Percentiles rank a stretch among this genome's conserved stretches.
Evolutionary conservation across 2,329 filamentous ascomycete genomes (phyloP).

Genomic region (Sclerotinia trifoliorum): DNA sequence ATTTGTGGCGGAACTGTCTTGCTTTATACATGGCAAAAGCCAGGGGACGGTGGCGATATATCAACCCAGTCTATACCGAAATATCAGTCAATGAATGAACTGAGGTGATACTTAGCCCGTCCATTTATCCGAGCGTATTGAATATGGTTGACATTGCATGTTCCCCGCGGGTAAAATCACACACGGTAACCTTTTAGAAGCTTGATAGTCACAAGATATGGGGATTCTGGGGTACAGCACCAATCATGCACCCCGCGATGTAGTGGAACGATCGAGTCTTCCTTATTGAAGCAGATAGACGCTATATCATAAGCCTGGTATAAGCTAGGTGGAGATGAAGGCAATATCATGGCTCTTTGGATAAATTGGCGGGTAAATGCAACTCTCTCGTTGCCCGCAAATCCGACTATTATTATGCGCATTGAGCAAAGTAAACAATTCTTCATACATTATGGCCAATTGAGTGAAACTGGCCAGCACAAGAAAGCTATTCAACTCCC

Average conservation of each 20-base stretch:
- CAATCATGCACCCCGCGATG: not conserved
- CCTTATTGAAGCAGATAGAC: not conserved
- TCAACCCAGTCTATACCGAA: not conserved
- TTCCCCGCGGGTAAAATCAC: not conserved
- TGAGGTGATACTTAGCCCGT: not conserved
- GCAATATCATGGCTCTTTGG: constrained; percentile 5
- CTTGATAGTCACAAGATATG: constrained; percentile 3
- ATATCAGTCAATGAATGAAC: not conserved
- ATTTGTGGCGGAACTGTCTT: not conserved
- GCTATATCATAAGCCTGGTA: constrained; percentile 1
- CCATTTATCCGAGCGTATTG: not conserved
- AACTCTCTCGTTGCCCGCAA: not conserved
- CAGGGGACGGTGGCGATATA: not conserved
- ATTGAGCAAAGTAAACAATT: not conserved
- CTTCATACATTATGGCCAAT: not conserved
- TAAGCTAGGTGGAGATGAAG: not conserved
- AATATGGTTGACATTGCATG: not conserved
- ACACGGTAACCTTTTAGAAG: not conserved
- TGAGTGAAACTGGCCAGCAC: not conserved
- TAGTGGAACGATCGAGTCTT: not conserved
- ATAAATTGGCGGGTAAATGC: constrained; percentile 15
- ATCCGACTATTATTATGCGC: not conserved
- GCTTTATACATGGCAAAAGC: not conserved
- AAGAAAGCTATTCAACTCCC: not conserved
- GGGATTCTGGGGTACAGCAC: not conserved